These are phyloP conservation scores for Fusarium sarcochroum DNA, from an alignment of 2,329 filamentous ascomycete genomes.

Conservation along the genomic window DNA sequence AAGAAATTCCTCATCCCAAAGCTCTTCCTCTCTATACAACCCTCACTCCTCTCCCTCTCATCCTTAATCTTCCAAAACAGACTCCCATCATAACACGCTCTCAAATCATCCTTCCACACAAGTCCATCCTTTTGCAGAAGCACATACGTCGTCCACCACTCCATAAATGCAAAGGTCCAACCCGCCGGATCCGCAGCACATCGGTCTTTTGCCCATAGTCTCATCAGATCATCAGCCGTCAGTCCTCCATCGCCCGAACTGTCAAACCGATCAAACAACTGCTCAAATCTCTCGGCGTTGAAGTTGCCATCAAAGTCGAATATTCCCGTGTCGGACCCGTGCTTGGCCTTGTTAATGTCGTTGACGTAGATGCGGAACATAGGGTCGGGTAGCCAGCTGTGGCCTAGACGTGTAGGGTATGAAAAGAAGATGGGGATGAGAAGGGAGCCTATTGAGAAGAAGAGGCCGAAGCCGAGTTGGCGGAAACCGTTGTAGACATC, in stretches of 20 bases:
- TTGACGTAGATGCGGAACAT: slow-evolving; percentile 56
- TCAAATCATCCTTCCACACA: slow-evolving; percentile 68
- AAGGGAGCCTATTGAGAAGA: slow-evolving; percentile 57
- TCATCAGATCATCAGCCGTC: slow-evolving; percentile 53
- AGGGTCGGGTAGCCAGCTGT: slow-evolving; percentile 56
- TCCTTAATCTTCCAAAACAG: slow-evolving; percentile 42
- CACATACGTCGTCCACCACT: slow-evolving; percentile 61
- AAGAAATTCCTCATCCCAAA: slow-evolving; percentile 31
- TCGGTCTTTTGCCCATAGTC: slow-evolving; percentile 57
- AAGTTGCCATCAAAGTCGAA: slow-evolving; percentile 65
- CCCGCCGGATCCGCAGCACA: slow-evolving; percentile 42
- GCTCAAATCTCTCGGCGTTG: slow-evolving; percentile 63
- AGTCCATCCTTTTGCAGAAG: slow-evolving; percentile 67
- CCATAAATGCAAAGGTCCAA: slow-evolving; percentile 40
- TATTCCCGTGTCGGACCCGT: slow-evolving; percentile 61
- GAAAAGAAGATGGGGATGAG: slow-evolving; percentile 62
- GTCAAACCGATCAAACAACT: slow-evolving; percentile 64
- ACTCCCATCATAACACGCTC: slow-evolving; percentile 44
- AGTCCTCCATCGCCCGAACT: slow-evolving; percentile 54
- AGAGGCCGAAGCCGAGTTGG: slow-evolving; percentile 56
- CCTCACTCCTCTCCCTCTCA: slow-evolving; percentile 3
- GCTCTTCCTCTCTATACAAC: slow-evolving; percentile 2
- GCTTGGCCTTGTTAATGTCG: slow-evolving; percentile 60
- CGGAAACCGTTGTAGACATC: slow-evolving; percentile 59
- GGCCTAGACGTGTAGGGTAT: slow-evolving; percentile 56